These are phyloP conservation scores for Bipolaris cookei DNA, from an alignment of 2,329 filamentous ascomycete genomes.

Conservation along the genomic window DNA sequence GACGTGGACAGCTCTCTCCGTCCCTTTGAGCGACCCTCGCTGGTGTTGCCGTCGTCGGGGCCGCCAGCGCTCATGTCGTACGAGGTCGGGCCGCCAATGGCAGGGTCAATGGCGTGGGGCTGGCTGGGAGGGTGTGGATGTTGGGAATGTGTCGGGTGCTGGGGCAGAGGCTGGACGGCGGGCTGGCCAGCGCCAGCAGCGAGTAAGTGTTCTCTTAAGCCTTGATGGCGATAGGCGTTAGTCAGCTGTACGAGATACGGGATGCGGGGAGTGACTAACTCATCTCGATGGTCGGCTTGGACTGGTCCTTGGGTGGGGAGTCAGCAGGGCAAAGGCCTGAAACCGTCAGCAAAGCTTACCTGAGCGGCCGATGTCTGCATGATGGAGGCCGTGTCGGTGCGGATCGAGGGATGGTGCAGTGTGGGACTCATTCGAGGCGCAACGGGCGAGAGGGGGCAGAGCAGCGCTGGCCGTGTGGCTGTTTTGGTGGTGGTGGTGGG, in stretches of 20 bases:
- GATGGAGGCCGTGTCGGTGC: constrained; percentile 37
- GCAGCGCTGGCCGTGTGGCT: constrained; percentile 4
- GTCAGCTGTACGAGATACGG: constrained; percentile 33
- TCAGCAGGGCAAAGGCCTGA: constrained; percentile 33
- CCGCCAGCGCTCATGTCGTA: constrained; percentile 58
- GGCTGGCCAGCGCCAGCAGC: constrained; percentile 57
- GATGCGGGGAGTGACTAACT: constrained; percentile 43
- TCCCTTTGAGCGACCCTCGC: constrained; percentile 61
- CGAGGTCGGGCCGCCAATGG: constrained; percentile 57
- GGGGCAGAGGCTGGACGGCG: constrained; percentile 43
- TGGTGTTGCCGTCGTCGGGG: constrained; percentile 54
- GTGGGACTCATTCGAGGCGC: constrained; percentile 33
- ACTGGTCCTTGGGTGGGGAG: constrained; percentile 40
- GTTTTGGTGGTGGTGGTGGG: background rate
- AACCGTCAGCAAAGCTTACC: constrained; percentile 56
- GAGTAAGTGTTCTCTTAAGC: constrained; percentile 68
- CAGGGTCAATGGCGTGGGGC: constrained; percentile 64
- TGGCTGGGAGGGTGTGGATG: constrained; percentile 51
- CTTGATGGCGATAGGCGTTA: constrained; percentile 50
- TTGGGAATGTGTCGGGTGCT: constrained; percentile 35
- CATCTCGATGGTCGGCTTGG: constrained; percentile 52
- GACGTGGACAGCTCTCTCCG: constrained; percentile 94
- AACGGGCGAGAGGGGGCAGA: constrained; percentile 3
- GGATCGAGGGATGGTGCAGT: constrained; percentile 42
- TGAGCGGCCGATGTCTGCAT: constrained; percentile 57